These are phyloP conservation scores for Pleurotus giganteus DNA, from an alignment of 768 basidiomycete genomes.

Conservation along the genomic window DNA sequence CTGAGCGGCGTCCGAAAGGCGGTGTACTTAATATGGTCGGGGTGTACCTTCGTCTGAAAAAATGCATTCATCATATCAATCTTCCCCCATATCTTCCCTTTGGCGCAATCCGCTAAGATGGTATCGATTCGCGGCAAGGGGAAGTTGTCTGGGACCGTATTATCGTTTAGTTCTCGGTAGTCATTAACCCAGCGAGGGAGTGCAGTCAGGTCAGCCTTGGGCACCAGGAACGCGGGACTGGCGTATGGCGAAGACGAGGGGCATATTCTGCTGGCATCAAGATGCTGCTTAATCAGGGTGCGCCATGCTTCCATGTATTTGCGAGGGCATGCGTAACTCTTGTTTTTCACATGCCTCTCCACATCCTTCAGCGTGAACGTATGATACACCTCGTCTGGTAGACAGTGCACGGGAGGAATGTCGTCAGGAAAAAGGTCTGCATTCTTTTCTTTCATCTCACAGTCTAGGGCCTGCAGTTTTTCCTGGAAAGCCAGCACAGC, in stretches of 20 bases:
- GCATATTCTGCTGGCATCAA: not conserved
- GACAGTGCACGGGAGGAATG: not conserved
- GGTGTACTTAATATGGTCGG: constrained; percentile 18
- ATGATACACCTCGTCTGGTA: not conserved
- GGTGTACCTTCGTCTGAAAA: constrained; percentile 10
- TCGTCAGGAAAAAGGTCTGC: not conserved
- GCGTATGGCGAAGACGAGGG: not conserved
- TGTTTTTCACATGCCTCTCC: not conserved
- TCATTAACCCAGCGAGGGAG: no score
- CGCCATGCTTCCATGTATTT: no score
- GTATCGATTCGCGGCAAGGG: not conserved
- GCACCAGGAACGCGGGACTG: not conserved
- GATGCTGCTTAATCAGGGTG: no score
- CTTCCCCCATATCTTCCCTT: no score
- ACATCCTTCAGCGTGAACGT: not conserved
- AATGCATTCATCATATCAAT: no score
- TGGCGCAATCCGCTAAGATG: not conserved
- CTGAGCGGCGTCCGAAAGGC: constrained; percentile 28
- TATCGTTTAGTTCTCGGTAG: no score
- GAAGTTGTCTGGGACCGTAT: no score
- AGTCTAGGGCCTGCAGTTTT: not conserved
- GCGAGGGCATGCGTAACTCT: not conserved
- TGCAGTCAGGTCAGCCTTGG: no score
- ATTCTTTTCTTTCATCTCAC: not conserved
- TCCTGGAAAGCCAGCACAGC: not conserved